Conservation (phyloP, 2,329 filamentous ascomycete species). For the Penicillium frequentans region DNA sequence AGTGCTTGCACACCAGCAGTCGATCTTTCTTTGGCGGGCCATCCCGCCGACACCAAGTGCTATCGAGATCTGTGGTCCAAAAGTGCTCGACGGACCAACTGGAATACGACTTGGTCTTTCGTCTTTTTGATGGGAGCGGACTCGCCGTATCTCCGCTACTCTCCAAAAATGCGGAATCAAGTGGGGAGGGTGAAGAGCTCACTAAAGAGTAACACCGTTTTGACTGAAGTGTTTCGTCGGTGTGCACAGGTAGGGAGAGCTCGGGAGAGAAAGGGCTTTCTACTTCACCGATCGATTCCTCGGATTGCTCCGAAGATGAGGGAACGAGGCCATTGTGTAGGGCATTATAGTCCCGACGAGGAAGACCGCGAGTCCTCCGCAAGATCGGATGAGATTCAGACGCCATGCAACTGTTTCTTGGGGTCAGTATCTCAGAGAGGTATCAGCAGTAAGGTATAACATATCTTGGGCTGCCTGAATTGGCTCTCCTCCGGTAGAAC, state of each 20-base stretch:
- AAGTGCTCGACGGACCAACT: no score
- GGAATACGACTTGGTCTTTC: no score
- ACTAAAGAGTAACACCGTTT: slow-evolving; percentile 3
- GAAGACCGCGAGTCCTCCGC: slow-evolving; percentile 9
- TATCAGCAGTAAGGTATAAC: background rate
- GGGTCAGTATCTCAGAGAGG: background rate
- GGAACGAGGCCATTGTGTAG: slow-evolving; percentile 9
- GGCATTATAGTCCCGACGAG: slow-evolving; percentile 11
- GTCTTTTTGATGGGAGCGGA: no score
- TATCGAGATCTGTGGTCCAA: no score
- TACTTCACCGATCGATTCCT: slow-evolving; percentile 3
- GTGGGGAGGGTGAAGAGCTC: no score
- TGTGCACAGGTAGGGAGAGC: slow-evolving; percentile 1
- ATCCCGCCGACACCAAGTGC: no score
- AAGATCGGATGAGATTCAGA: background rate
- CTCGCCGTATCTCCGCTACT: no score
- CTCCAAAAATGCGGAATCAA: no score
- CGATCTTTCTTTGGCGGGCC: slow-evolving; percentile 1
- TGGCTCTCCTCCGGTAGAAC: no score
- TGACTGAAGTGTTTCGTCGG: slow-evolving; percentile 3
- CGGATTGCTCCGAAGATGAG: slow-evolving; percentile 2
- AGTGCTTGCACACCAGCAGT: slow-evolving; percentile 6
- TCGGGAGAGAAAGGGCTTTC: slow-evolving; percentile 7
- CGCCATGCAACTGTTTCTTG: slow-evolving; percentile 1
- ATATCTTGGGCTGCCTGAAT: background rate